A percentile compares a stretch with the other conserved stretches of the same genome.
phyloP scores from a whole-genome alignment of 2,329 filamentous ascomycete species.

The Sporothrix brasiliensis region DNA sequence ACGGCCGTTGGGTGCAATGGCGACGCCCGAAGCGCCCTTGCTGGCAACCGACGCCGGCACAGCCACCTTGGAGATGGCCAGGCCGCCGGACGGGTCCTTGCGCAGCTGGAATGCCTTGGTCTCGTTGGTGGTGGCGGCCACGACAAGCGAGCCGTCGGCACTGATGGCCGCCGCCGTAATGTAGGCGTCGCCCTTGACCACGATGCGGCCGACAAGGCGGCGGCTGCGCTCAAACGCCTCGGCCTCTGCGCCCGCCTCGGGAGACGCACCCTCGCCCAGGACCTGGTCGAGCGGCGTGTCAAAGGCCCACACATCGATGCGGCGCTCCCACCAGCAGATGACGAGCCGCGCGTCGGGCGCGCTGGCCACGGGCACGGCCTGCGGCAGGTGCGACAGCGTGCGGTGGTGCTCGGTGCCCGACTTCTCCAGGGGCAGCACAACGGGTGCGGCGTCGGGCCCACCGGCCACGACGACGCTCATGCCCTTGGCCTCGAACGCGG shows the following conservation, averaged over 20 bases:
- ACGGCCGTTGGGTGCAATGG: slow-evolving; percentile 68
- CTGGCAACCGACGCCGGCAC: slow-evolving; percentile 60
- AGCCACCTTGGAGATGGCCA: slow-evolving; percentile 72
- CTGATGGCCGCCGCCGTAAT: slow-evolving; percentile 73
- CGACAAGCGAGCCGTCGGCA: slow-evolving; percentile 69
- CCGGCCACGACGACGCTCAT: slow-evolving; percentile 90
- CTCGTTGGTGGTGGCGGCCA: slow-evolving; percentile 73
- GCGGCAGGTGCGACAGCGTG: slow-evolving; percentile 79
- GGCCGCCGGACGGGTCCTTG: slow-evolving; percentile 52
- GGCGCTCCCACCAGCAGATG: slow-evolving; percentile 89
- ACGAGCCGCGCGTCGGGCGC: slow-evolving; percentile 74
- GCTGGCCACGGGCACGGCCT: slow-evolving; percentile 72
- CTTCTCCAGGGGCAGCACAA: slow-evolving; percentile 77
- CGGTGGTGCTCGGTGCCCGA: slow-evolving; percentile 80
- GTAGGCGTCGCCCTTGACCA: slow-evolving; percentile 75
- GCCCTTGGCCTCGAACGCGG: slow-evolving; percentile 79
- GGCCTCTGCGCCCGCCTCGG: slow-evolving; percentile 36
- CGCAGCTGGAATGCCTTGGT: slow-evolving; percentile 77
- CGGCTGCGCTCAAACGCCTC: slow-evolving; percentile 54
- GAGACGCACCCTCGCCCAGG: slow-evolving; percentile 47
- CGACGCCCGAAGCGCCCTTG: slow-evolving; percentile 68
- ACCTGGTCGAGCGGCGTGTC: slow-evolving; percentile 53
- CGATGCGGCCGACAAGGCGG: slow-evolving; percentile 69
- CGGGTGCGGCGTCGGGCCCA: slow-evolving; percentile 83
- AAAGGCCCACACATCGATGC: slow-evolving; percentile 78